phyloP scores from a whole-genome alignment of 495 filamentous ascomycete species.

The Aspergillus baeticus region DNA sequence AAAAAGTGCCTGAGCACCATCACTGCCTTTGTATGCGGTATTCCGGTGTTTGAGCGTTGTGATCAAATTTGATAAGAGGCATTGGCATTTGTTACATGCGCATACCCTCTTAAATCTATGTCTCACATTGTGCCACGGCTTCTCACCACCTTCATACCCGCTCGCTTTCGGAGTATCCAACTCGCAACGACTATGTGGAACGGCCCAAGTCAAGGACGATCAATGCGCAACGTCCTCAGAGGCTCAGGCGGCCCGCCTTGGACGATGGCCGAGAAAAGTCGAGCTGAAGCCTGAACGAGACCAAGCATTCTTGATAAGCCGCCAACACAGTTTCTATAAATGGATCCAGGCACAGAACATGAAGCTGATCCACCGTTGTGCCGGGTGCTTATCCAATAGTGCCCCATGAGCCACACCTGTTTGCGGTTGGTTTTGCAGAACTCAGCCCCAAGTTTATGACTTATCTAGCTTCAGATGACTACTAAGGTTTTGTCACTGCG shows the following conservation, averaged over 20 bases:
- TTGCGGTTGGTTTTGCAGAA: neutral
- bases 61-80: neutral
- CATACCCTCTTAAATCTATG: neutral
- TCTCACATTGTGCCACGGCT: neutral
- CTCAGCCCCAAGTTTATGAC: neutral
- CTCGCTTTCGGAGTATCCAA: neutral
- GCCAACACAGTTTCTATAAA: neutral
- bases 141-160: neutral
- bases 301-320: neutral
- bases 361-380: neutral
- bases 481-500: too few relatives aligned
- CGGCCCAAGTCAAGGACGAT: neutral
- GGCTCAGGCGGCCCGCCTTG: neutral
- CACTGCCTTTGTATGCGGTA: neutral
- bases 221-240: neutral
- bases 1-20: neutral
- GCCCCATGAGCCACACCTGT: neutral
- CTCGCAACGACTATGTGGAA: neutral
- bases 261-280: neutral
- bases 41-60: neutral
- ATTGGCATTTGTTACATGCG: neutral
- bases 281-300: neutral
- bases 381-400: slow-evolving; percentile 9
- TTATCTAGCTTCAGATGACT: neutral
- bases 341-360: slow-evolving; percentile 7